Evolutionary conservation across 306 rosid species (phyloP).

Genomic region (Glycyrrhiza uralensis): DNA sequence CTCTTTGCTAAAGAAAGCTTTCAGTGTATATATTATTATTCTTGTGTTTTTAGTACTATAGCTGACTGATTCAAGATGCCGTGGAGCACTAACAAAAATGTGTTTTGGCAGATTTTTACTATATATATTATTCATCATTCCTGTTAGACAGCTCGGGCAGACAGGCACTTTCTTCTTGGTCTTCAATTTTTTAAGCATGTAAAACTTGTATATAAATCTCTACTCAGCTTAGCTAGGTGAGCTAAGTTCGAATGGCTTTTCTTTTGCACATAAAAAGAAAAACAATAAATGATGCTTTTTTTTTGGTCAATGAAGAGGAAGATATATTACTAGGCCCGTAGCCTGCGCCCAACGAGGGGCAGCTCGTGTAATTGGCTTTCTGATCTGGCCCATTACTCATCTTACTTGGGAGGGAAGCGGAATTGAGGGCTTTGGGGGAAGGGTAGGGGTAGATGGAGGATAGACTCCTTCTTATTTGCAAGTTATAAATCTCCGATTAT

Average conservation of each 20-base stretch:
- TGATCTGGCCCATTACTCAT: no score
- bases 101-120: neutral
- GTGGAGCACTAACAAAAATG: neutral
- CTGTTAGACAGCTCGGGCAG: neutral
- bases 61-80: neutral
- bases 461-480: no score
- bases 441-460: no score
- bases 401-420: no score
- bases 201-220: neutral
- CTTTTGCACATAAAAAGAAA: neutral
- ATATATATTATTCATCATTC: neutral
- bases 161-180: neutral
- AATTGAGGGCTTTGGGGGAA: no score
- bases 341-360: no score
- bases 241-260: neutral
- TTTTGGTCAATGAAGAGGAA: no score
- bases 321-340: no score
- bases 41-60: conserved; percentile 35
- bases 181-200: neutral
- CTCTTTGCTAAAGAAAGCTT: conserved; percentile 26
- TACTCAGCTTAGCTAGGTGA: neutral
- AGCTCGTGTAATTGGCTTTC: no score
- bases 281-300: no score
- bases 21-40: conserved; percentile 34
- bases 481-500: no score